phyloP scores from a whole-genome alignment of 768 basidiomycete species.

The Termitomyces eurrhizus region DNA sequence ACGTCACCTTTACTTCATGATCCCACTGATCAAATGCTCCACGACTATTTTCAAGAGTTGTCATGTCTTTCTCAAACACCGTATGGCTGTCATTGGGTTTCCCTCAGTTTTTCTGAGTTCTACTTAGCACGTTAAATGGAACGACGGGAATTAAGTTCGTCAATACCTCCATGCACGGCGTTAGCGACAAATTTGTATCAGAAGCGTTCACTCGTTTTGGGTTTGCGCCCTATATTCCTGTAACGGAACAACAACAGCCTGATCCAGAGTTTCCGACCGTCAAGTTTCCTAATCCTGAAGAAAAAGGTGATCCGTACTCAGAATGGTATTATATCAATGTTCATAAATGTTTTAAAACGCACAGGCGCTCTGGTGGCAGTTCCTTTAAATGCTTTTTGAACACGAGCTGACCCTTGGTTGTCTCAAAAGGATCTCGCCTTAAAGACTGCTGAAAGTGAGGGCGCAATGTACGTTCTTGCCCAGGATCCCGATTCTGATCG shows the following conservation, averaged over 20 bases:
- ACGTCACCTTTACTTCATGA: conserved; percentile 48
- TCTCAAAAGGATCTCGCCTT: conserved; percentile 64
- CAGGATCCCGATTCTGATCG: conserved; percentile 90
- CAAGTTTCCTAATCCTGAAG: conserved; percentile 85
- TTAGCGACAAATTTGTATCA: conserved; percentile 62
- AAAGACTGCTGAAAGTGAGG: conserved; percentile 48
- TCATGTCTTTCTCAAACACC: conserved; percentile 22
- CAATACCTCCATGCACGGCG: conserved; percentile 91
- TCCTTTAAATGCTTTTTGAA: not conserved
- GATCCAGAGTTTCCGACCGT: conserved; percentile 89
- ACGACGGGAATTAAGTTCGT: conserved; percentile 54
- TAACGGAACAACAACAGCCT: conserved; percentile 63
- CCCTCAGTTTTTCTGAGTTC: not conserved
- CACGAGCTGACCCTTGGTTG: not conserved
- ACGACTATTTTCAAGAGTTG: conserved; percentile 51
- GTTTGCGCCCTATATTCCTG: conserved; percentile 55
- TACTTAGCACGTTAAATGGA: conserved; percentile 29
- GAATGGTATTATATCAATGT: not conserved
- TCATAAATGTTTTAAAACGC: not conserved
- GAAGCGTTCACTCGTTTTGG: conserved; percentile 57
- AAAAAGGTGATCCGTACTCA: conserved; percentile 52
- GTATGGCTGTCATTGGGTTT: conserved; percentile 19
- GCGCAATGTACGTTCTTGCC: conserved; percentile 67
- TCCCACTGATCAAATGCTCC: conserved; percentile 53
- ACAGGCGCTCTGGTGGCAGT: conserved; percentile 45